Conservation (phyloP, 345 rosid genomes). For the Lumnitzera littorea region DNA sequence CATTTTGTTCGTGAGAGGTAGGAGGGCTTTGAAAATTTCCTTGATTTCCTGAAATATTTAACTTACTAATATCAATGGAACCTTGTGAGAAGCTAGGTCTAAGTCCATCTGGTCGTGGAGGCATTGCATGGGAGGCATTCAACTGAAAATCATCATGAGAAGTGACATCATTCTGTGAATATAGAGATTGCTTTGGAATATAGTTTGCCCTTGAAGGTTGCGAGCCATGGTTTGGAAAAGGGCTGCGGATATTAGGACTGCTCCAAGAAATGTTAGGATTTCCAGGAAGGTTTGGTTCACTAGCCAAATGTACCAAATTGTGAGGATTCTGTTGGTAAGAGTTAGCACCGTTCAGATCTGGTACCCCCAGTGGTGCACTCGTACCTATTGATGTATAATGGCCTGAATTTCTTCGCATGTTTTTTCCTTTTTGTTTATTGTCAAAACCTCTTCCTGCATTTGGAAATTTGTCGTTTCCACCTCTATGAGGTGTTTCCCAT, state of each 20-base stretch:
- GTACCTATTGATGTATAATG: constrained; percentile 14
- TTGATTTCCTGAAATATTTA: constrained; percentile 15
- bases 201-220: constrained; percentile 19
- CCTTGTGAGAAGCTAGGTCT: constrained; percentile 10
- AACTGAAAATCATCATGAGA: constrained; percentile 6
- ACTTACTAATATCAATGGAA: constrained; percentile 21
- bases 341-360: constrained; percentile 15
- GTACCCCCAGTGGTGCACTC: constrained; percentile 9
- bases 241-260: constrained; percentile 11
- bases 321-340: constrained; percentile 15
- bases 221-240: constrained; percentile 10
- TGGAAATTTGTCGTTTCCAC: constrained; percentile 16
- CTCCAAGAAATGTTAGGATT: constrained; percentile 19
- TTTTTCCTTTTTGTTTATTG: constrained; percentile 20
- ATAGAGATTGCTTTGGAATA: constrained; percentile 12
- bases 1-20: constrained; percentile 14
- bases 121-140: constrained; percentile 6
- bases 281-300: constrained; percentile 16
- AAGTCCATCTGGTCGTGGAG: constrained; percentile 17
- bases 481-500: constrained; percentile 10
- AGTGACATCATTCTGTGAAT: constrained; percentile 4
- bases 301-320: constrained; percentile 5
- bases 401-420: constrained; percentile 8
- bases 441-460: constrained; percentile 14
- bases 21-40: constrained; percentile 13